Evolutionary conservation across 495 filamentous ascomycete genomes (phyloP), one percentile per base, ranked within the genome.

Genomic region (Podospora didyma): DNA sequence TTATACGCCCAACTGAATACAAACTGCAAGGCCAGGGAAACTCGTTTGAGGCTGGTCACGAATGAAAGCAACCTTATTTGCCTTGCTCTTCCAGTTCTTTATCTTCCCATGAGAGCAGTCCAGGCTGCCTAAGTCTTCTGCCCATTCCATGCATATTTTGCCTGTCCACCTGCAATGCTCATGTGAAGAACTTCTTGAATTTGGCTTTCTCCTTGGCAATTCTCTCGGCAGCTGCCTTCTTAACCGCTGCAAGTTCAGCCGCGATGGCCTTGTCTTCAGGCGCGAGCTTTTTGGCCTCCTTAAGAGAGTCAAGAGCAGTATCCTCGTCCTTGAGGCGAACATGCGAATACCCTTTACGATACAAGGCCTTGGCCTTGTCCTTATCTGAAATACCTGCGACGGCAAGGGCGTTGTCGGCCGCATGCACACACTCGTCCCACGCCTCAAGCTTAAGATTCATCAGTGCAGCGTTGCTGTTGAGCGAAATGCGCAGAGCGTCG

Each of bases 351-450:
- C 86, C 94, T 55, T 86, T 89, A 44, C 95, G 83, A 75, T 88
- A 98, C 48, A 87, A 79, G 9, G 87, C 95, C 78, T 98, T 98
- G 56, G 86, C 93, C 69, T 84, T 84, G 69, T 98, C 93, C 49
- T 84, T 81, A 66, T 92, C 84, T 39, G 82, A 79, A 35, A 86
- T 79, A 22, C 79, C 80, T 2, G 75, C 64, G 37, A 89, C 81
- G 16, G 84, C 83, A 21, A 97, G 75, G 14, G 92, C 95, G 60
- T 85, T 85, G 16, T 81, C 75, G 22, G 94, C 91, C 66, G 79
- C 82, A 42, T 76, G 81, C 57, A 85, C 70, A 12, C 84, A 89
- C 37, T 92, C 89, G 41, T 76, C 75, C 75, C 75, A 92, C 49
- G 81, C 76, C 51, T 82, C 73, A 26, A 92, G 78, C 79, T 97